These are phyloP conservation scores for Graphiopsis chlorocephala DNA, from an alignment of 2,329 filamentous ascomycete genomes.

Conservation along the genomic window DNA sequence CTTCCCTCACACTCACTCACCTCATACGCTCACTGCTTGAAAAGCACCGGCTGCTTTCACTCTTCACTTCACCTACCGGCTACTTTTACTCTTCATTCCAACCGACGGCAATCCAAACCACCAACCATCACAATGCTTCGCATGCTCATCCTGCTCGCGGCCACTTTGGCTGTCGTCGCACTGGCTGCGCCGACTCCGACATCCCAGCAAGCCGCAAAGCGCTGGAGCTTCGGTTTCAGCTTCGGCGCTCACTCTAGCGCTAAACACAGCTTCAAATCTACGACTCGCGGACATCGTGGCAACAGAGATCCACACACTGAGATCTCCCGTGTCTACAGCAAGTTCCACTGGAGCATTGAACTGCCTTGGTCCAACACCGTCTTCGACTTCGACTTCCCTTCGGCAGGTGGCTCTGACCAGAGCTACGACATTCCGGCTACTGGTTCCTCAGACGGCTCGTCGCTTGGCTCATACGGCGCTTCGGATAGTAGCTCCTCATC, in stretches of 20 bases:
- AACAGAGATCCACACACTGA: constrained; percentile 60
- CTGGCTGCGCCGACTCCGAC: constrained; percentile 42
- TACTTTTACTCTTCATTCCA: background rate
- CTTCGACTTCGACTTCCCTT: constrained; percentile 12
- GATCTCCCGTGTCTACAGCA: constrained; percentile 64
- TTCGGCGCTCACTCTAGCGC: background rate
- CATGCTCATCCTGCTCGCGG: constrained; percentile 42
- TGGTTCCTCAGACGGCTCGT: background rate
- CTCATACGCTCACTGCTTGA: constrained; percentile 1
- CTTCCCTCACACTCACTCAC: background rate
- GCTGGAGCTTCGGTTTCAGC: background rate
- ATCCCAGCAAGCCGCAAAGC: constrained; percentile 24
- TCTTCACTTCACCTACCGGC: background rate
- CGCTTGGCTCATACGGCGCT: background rate
- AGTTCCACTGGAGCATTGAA: constrained; percentile 52
- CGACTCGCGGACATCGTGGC: constrained; percentile 26
- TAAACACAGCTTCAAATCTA: constrained; percentile 7
- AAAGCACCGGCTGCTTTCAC: constrained; percentile 8
- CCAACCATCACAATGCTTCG: constrained; percentile 9
- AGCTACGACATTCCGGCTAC: background rate
- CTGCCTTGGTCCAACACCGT: background rate
- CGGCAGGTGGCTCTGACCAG: constrained; percentile 1
- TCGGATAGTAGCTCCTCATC: constrained; percentile 3
- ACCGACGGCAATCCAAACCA: background rate
- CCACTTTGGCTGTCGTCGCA: constrained; percentile 48